Evolutionary conservation across 352 stramenopile species (phyloP), one percentile per base, ranked within the genome.

Genomic region (Phytopythium mirpurense): DNA sequence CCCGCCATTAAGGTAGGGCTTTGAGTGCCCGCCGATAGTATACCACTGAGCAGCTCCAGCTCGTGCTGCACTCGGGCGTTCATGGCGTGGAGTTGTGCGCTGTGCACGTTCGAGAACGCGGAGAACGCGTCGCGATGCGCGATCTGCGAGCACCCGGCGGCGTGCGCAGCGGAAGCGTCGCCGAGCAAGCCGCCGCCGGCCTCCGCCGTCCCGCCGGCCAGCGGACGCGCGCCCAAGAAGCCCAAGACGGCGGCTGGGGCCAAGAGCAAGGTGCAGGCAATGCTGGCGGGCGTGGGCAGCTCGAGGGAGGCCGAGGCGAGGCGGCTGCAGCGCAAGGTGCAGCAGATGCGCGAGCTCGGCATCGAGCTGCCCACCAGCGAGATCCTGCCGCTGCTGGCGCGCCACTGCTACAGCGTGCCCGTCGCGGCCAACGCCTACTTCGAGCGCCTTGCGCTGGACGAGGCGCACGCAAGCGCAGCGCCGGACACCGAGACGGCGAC

Each of bases 61-160:
- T n/a, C 14, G 1, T 41, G 15, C 35, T 36, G 26, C 43, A 16
- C 26, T 23, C 3, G n/a, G 18, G n/a, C n/a, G n/a, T n/a, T 19
- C 9, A 52, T 36, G 29, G 31, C 41, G 18, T 94, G 83, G 83
- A 79, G 58, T 60, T 94, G 83, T 59, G 54, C 63, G 40, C 70
- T 67, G 41, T 94, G 83, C 60, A 92, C 83, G 47, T 91, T 82
- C 60, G 70, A 88, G 67, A 94, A 94, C 50, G 67, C 60, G 8
- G 36, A 43, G 9, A 23, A 5, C 2, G 44, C 46, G 21, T n/a
- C n/a, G 4, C 65, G 65, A 53, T 94, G 83, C 54, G 66, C 56
- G 21, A 88, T 92, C 46, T 94, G 83, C 54, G 27, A 65, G 29
- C 56, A 56, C 32, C 54, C 56, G 27, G 63, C 68, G 10, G 26